Evolutionary conservation across 371 early-diverging fungal genomes (phyloP).

Genomic region (Mucor indicus): DNA sequence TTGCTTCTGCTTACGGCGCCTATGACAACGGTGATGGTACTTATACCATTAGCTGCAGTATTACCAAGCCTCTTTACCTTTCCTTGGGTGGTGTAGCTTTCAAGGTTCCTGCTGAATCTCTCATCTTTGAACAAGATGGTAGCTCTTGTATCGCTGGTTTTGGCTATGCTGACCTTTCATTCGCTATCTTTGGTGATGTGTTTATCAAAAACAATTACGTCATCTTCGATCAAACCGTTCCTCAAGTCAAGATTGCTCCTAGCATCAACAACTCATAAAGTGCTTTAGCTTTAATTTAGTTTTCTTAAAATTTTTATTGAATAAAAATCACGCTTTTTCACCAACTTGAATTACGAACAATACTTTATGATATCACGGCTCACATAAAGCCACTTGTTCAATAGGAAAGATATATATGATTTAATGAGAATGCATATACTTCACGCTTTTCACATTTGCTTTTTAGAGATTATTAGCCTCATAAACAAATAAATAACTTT

Average conservation of each 20-base stretch:
- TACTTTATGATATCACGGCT: too few species aligned
- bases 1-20: conserved; percentile 20
- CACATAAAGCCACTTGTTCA: too few species aligned
- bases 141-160: conserved; percentile 18
- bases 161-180: conserved; percentile 17
- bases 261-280: too few species aligned
- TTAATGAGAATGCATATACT: too few species aligned
- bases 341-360: too few species aligned
- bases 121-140: conserved; percentile 11
- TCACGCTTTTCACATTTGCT: too few species aligned
- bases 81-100: conserved; percentile 15
- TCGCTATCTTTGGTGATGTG: conserved; percentile 43
- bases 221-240: conserved; percentile 33
- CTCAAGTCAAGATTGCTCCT: conserved; percentile 24
- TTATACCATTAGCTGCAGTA: conserved; percentile 15
- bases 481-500: too few species aligned
- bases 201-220: conserved; percentile 52
- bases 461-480: too few species aligned
- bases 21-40: conserved; percentile 20
- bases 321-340: too few species aligned
- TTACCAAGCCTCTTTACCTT: conserved; percentile 17
- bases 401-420: too few species aligned
- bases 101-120: conserved; percentile 13
- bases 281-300: too few species aligned
- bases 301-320: too few species aligned